Conservation (phyloP, 306 rosid genomes). For the Comarum palustre region DNA sequence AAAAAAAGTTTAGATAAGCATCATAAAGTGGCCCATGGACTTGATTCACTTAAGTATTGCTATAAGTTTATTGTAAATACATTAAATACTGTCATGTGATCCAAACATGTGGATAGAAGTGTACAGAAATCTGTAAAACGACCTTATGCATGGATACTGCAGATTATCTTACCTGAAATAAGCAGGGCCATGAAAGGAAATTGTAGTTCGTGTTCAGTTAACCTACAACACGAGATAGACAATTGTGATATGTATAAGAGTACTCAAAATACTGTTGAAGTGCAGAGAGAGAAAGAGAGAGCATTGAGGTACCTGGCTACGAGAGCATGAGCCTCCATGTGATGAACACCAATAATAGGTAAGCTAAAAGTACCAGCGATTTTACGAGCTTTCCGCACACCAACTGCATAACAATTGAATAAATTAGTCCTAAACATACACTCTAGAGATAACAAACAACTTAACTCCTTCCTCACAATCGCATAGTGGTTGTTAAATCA, state of each 20-base stretch:
- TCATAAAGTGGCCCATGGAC: background rate
- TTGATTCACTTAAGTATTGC: background rate
- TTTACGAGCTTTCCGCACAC: constrained; percentile 79
- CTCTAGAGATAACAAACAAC: constrained; percentile 15
- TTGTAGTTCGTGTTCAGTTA: constrained; percentile 67
- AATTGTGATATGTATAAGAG: constrained; percentile 24
- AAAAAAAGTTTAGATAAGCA: background rate
- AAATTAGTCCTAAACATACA: constrained; percentile 20
- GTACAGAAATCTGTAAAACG: background rate
- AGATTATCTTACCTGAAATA: constrained; percentile 61
- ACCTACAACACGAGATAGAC: constrained; percentile 44
- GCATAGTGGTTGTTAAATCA: background rate
- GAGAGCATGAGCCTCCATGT: constrained; percentile 99
- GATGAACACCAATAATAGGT: constrained; percentile 89
- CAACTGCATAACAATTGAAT: constrained; percentile 56
- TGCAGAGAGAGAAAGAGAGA: background rate
- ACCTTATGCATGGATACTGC: constrained; percentile 6
- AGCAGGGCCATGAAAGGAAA: constrained; percentile 92
- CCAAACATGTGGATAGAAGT: background rate
- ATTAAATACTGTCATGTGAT: background rate
- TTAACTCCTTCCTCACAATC: background rate
- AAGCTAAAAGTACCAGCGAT: constrained; percentile 58
- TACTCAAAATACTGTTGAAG: constrained; percentile 7
- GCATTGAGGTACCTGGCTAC: constrained; percentile 68
- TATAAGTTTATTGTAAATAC: background rate